Conservation (phyloP, 2,329 filamentous ascomycete genomes). For the Polytolypa hystricis region DNA sequence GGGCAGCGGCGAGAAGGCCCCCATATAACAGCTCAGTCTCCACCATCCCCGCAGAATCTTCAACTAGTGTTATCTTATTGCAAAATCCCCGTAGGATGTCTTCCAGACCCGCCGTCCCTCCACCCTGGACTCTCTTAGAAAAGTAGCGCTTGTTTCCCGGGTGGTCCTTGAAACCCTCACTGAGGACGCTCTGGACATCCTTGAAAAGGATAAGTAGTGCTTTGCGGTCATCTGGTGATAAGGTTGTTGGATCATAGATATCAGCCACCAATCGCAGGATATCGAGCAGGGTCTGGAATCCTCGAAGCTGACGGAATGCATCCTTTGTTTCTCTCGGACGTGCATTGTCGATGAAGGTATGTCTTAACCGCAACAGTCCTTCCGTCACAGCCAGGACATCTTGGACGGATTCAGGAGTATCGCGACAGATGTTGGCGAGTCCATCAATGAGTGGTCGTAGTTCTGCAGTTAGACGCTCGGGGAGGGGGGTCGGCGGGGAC, state of each 20-base stretch:
- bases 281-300: constrained; percentile 64
- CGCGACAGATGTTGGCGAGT: constrained; percentile 23
- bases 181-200: constrained; percentile 49
- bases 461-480: constrained; percentile 27
- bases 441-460: constrained; percentile 28
- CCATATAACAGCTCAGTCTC: constrained; percentile 74
- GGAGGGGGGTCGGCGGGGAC: constrained; percentile 13
- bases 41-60: constrained; percentile 2
- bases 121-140: constrained; percentile 59
- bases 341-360: constrained; percentile 46
- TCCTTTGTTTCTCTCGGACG: constrained; percentile 52
- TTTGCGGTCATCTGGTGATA: constrained; percentile 53
- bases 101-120: constrained; percentile 69
- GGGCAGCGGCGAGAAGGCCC: constrained; percentile 65
- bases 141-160: constrained; percentile 85
- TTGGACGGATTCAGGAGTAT: constrained; percentile 21
- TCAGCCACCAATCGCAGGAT: constrained; percentile 61
- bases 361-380: constrained; percentile 54
- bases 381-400: constrained; percentile 38
- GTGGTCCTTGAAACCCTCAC: constrained; percentile 65
- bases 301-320: constrained; percentile 68
- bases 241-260: constrained; percentile 55
- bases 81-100: constrained; percentile 56
- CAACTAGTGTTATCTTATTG: constrained; percentile 39
- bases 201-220: constrained; percentile 57